Base-by-base conservation (phyloP, 2,329 filamentous ascomycete genomes). In the Aspergillus sp. region DNA sequence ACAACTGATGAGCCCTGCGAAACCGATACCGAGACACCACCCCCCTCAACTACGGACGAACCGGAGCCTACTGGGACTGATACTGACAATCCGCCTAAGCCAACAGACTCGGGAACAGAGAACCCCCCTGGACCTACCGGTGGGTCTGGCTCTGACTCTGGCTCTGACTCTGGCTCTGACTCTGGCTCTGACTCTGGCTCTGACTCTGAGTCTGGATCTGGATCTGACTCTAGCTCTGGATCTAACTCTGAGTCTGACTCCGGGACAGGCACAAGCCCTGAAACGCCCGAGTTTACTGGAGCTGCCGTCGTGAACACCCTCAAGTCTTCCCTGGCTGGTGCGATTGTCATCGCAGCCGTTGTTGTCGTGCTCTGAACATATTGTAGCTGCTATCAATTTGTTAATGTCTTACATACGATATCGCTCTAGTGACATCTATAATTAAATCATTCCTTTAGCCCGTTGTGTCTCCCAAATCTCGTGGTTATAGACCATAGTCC, bases 361-460 rank as follows among this genome's bases (percentile, higher is more conserved):
- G 54, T 61, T 24, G 36, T 66, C 49, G 56, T 59, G 48, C 51
- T 66, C 22, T 66, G 61, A 55, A 13, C 13, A 12, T 20, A 36
- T 4, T 36, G 15, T 36, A 36, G 7, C 34, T n/a, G 34, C 5
- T 36, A 36, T 15, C 34, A 15, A n/a, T 5, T 36, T 36, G 34
- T n/a, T 36, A 15, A 36, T 36, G 15, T 36, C n/a, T 36, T n/a
- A 36, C 12, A n/a, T 3, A 36, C n/a, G n/a, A 7, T 36, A 5
- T 36, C 12, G 15, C 5, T 30, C 9, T 9, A 30, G 2, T 30
- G 26, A 4, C 3, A 30, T 4, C 26, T 30, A 11, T 30, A 9
- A 30, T 30, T 30, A 30, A 30, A 30, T 11, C 1, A 11, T 30
- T 30, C 3, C 26, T 30, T 30, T 30, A 30, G 26, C 9, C 26